Conservation (phyloP, 805 yeast species). For the Candida namnaoensis region DNA sequence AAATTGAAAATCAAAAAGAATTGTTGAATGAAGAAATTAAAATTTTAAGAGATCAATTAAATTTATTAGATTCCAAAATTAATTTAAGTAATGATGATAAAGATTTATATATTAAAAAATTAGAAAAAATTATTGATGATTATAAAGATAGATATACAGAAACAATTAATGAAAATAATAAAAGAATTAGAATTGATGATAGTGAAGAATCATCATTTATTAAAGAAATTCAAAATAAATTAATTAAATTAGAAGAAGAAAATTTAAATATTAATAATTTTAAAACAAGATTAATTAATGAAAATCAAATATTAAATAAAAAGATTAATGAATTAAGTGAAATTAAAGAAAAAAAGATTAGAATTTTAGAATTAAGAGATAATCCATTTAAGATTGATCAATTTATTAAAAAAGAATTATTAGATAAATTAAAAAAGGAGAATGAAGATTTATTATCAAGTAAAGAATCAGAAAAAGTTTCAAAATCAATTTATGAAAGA, state of each 20-base stretch:
- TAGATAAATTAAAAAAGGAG: conserved; percentile 46
- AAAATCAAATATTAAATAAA: conserved; percentile 25
- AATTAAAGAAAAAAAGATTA: conserved; percentile 28
- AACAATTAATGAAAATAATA: conserved; percentile 12
- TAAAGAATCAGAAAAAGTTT: conserved; percentile 39
- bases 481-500: conserved; percentile 56
- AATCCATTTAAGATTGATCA: conserved; percentile 63
- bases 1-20: conserved; percentile 41
- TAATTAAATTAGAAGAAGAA: conserved; percentile 28
- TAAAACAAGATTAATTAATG: conserved; percentile 26
- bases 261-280: conserved; percentile 29
- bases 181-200: conserved; percentile 22
- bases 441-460: conserved; percentile 47
- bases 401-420: conserved; percentile 40
- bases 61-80: conserved; percentile 32
- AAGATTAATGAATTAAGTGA: conserved; percentile 26
- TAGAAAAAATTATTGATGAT: conserved; percentile 37
- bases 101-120: conserved; percentile 10
- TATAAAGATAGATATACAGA: conserved; percentile 35
- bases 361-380: conserved; percentile 53
- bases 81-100: conserved; percentile 12
- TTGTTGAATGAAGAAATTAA: conserved; percentile 52
- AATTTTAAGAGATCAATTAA: conserved; percentile 46
- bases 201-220: too few relatives aligned
- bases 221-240: conserved; percentile 17